Evolutionary conservation across 805 yeast species (phyloP).

Genomic region (Saccharomycopsis fibuligera): DNA sequence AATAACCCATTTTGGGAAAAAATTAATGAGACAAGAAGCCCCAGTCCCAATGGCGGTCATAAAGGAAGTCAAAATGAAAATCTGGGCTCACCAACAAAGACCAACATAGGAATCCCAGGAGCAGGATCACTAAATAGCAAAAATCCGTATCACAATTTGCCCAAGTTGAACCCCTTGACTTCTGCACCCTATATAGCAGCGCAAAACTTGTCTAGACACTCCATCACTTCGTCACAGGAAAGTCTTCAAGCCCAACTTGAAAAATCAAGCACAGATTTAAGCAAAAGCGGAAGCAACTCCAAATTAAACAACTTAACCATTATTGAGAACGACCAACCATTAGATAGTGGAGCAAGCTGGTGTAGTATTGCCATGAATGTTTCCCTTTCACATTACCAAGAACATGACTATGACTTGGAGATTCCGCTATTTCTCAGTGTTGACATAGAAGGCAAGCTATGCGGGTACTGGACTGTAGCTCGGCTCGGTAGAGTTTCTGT

Average conservation of each 20-base stretch:
- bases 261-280: no score
- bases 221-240: conserved; percentile 8
- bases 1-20: conserved; percentile 3
- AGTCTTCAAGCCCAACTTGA: neutral
- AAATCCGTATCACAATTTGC: neutral
- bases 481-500: conserved; percentile 7
- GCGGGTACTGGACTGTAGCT: conserved; percentile 11
- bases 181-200: conserved; percentile 10
- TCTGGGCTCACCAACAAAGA: neutral
- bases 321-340: conserved; percentile 13
- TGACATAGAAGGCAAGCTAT: neutral
- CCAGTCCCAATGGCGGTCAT: no score
- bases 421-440: conserved; percentile 7
- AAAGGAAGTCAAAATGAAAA: no score
- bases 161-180: neutral
- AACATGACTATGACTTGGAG: neutral
- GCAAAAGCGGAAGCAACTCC: no score
- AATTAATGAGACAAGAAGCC: neutral
- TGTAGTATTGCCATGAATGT: conserved; percentile 10
- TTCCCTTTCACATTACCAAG: neutral
- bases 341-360: conserved; percentile 16
- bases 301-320: neutral
- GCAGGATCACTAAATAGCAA: neutral
- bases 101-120: neutral
- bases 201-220: conserved; percentile 1